Evolutionary conservation across 2,329 filamentous ascomycete species (phyloP).

Genomic region (Aspergillus ochraceoroseus): DNA sequence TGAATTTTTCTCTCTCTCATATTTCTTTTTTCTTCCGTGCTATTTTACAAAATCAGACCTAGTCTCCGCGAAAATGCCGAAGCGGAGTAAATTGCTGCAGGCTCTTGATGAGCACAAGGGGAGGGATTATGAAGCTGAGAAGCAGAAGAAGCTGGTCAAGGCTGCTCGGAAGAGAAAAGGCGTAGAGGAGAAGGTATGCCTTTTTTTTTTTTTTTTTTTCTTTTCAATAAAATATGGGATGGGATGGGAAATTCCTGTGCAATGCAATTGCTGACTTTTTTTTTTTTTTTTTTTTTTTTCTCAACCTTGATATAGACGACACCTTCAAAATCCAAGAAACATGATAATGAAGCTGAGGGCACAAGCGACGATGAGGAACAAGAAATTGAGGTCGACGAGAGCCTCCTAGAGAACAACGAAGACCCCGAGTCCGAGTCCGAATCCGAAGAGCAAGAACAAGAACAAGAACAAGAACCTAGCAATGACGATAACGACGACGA

Average conservation of each 20-base stretch:
- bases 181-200: conserved; percentile 16
- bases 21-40: conserved; percentile 4
- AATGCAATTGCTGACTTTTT: conserved; percentile 4
- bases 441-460: conserved; percentile 31
- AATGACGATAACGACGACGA: conserved; percentile 34
- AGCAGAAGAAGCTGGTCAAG: conserved; percentile 63
- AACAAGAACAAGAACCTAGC: conserved; percentile 38
- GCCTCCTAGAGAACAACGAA: no score
- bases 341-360: conserved; percentile 2
- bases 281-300: background rate
- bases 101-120: conserved; percentile 57
- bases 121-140: conserved; percentile 68
- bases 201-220: background rate
- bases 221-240: no score
- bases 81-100: conserved; percentile 55
- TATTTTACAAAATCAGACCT: conserved; percentile 11
- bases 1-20: background rate
- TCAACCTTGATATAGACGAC: background rate
- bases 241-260: no score
- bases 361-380: background rate
- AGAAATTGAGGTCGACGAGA: conserved; percentile 11
- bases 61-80: conserved; percentile 41
- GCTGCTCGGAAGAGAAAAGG: conserved; percentile 45
- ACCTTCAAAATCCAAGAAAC: conserved; percentile 7
- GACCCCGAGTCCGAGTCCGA: no score